Conservation (phyloP, 2,329 filamentous ascomycete species). For the Teratosphaeria viscida region DNA sequence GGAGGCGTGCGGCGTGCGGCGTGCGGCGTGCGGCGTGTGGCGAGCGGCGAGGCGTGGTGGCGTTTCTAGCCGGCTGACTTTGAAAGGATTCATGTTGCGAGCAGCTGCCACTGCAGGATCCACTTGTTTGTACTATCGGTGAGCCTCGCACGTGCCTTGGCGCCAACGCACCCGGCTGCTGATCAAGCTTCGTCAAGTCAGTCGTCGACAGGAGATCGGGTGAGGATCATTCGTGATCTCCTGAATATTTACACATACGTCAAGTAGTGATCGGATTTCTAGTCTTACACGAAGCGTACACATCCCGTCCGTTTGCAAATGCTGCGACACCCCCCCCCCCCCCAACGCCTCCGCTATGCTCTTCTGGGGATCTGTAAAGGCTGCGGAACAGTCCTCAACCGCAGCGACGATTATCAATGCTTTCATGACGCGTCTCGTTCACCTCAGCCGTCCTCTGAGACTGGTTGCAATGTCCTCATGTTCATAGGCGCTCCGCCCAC, state of each 20-base stretch:
- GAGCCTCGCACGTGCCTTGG: neutral
- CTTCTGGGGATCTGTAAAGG: neutral
- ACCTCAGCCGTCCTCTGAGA: neutral
- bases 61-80: neutral
- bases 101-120: neutral
- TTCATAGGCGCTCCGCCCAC: neutral
- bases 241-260: neutral
- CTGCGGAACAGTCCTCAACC: neutral
- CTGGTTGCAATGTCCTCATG: neutral
- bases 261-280: neutral
- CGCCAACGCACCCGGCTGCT: neutral
- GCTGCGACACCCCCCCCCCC: neutral
- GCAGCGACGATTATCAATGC: neutral
- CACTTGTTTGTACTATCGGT: neutral
- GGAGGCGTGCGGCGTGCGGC: neutral
- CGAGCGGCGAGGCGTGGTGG: neutral
- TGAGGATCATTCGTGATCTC: too few species aligned
- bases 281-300: neutral
- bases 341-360: neutral
- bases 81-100: neutral
- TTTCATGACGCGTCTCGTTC: neutral
- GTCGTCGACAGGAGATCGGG: neutral
- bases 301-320: neutral
- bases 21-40: neutral
- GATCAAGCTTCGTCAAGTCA: neutral